phyloP scores from a whole-genome alignment of 1,284 basidiomycete genomes.

The Agroathelia rolfsii region DNA sequence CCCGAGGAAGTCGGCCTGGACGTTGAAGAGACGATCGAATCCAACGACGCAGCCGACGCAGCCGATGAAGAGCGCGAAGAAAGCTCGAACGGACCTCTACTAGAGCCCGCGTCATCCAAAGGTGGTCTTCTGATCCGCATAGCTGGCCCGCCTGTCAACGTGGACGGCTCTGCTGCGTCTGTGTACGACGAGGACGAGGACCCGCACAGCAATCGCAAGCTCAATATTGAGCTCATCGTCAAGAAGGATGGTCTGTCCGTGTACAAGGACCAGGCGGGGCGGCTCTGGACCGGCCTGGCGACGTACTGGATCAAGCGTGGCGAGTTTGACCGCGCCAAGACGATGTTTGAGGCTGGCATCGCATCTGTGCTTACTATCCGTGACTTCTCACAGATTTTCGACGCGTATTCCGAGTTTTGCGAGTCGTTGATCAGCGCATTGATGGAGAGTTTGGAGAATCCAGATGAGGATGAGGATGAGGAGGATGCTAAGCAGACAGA shows the following conservation, averaged over 20 bases:
- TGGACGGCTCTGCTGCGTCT: conserved; percentile 37
- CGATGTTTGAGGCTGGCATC: conserved; percentile 86
- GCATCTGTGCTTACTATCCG: conserved; percentile 83
- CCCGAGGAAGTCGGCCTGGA: conserved; percentile 90
- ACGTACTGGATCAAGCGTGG: conserved; percentile 98
- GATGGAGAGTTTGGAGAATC: conserved; percentile 75
- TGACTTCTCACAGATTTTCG: conserved; percentile 98
- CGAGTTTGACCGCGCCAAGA: conserved; percentile 84
- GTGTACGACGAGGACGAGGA: conserved; percentile 79
- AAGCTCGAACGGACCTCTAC: conserved; percentile 18
- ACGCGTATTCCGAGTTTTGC: conserved; percentile 91
- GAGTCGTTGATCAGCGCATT: conserved; percentile 87
- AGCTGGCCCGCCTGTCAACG: conserved; percentile 53
- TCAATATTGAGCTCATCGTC: conserved; percentile 85
- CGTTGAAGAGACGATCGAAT: conserved; percentile 60
- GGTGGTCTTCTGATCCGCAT: conserved; percentile 65
- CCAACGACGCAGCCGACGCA: conserved; percentile 37
- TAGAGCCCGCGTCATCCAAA: conserved; percentile 38
- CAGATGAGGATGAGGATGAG: conserved; percentile 68
- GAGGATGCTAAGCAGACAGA: conserved; percentile 76
- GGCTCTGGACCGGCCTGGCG: conserved; percentile 92
- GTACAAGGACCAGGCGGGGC: conserved; percentile 94
- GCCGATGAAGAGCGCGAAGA: conserved; percentile 24
- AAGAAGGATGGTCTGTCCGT: conserved; percentile 76
- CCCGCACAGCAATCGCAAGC: conserved; percentile 55